Evolutionary conservation across 768 basidiomycete genomes (phyloP).

Genomic region (Mycena kentingensis): DNA sequence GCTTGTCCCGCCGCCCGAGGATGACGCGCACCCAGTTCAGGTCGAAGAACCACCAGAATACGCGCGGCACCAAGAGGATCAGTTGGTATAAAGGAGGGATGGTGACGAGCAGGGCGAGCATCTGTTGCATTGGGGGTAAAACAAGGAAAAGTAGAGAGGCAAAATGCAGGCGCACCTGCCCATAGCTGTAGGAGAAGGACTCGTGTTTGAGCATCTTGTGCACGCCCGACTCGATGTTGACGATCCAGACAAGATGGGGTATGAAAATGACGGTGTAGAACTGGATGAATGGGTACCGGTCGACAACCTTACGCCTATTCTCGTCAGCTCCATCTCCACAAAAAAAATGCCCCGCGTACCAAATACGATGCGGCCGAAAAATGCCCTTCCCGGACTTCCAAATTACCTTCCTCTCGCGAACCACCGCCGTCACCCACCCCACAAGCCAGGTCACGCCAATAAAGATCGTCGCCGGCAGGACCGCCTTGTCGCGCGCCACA

Average conservation of each 20-base stretch:
- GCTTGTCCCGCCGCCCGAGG: conserved; percentile 4
- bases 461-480: neutral
- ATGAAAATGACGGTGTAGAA: neutral
- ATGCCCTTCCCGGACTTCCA: neutral
- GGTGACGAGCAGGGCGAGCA: neutral
- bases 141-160: neutral
- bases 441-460: neutral
- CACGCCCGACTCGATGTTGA: neutral
- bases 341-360: neutral
- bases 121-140: neutral
- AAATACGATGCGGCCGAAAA: neutral
- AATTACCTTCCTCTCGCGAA: neutral
- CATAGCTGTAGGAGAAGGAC: neutral
- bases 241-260: neutral
- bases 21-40: conserved; percentile 20
- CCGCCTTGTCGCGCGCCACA: neutral
- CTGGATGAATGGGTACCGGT: conserved; percentile 1
- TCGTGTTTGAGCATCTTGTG: neutral
- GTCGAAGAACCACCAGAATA: conserved; percentile 17
- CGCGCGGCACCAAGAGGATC: conserved; percentile 8
- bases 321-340: neutral
- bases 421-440: neutral
- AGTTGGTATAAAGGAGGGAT: conserved; percentile 13
- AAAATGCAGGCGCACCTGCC: neutral
- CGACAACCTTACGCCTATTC: neutral